Evolutionary conservation across 805 yeast genomes (phyloP), one percentile per base, ranked within the genome.

Genomic region (Ogataea wickerhamii): DNA sequence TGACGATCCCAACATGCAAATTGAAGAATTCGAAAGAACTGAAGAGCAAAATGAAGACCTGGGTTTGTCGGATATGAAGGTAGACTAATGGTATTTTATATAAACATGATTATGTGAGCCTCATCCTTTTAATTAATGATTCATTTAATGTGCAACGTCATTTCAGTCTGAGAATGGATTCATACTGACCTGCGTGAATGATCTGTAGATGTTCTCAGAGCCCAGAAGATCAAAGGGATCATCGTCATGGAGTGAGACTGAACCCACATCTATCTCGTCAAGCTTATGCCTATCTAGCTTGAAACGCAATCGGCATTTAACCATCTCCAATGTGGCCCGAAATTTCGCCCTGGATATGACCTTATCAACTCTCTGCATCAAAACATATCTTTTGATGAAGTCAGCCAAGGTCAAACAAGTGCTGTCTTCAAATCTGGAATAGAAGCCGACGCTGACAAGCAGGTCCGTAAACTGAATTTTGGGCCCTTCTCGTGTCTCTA

Each of bases 1-100:
- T 65, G 76, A 77, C 28, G 99, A 93, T 66, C 99, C 99, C 48
- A 87, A 91, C 60, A 93, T 93, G 98, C 71, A 61, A 28, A 76
- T 85, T 44, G 96, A 84, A 64, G 96, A 93, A 41, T 87, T 78
- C 51, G 95, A 87, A 50, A 84, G 99, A 70, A 81, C 95, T 2
- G 68, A 71, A 28, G 83, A 87, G 55, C 94, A 89, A 63, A 88
- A 93, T 59, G 98, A 93, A 57, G 91, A 83, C 29, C 73, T 93
- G 47, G 99, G 99, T 17, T 69, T 93, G 56, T 70, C 66, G 45
- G 81, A 76, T 53, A 76, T 64, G 66, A 38, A 43, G 30, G 53
- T 43, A 14, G 45, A 44, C 28, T 43, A 24, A 14, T 13, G 13
- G 26, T 14, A 20, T 16, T 7, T 18, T 23, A 11, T 20, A 27